Evolutionary conservation across 108 stramenopile species (phyloP), one percentile per base, ranked within the genome.

Genomic region (Nitzschia sp.): DNA sequence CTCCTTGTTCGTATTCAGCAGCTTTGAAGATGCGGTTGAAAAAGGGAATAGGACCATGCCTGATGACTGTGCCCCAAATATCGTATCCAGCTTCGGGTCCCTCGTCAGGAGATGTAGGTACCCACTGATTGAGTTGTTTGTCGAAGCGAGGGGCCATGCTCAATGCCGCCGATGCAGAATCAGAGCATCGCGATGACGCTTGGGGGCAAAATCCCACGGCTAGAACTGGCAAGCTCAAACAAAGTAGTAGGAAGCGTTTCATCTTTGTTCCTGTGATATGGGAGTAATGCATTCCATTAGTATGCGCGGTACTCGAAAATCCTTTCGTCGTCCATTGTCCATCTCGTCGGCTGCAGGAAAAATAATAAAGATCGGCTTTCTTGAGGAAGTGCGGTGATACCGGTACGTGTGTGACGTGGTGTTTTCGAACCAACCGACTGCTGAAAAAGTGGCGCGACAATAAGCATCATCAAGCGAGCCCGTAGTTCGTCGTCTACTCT

Each of bases 31-130:
- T 65, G n/a, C 88, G 81, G 19, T 77, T 62, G 25, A 86, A 58
- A 62, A 85, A 80, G 2, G 88, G 88, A 1, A 77, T 71, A 13
- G 88, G 88, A 45, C 88, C 85, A 17, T 78, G 83, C 17, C 85
- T 65, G 45, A 85, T 58, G 8, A 89, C 71, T 21, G 73, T 80
- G 11, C 83, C 81, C 30, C 80, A 46, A 23, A 83, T 78, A 15
- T 78, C 84, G 34, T 90, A 90, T 52, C 63, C 63, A 6, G 25
- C 63, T 19, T 80, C 81, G 38, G 84, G 55, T 11, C 54, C 46
- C 22, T 65, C 63, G 8, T 65, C 63, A 3, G 46, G 47, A 3
- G 63, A 65, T 26, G 63, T 31, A 2, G 63, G 46, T 3, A 8
- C 13, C 63, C 63, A 65, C 36, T 52, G 26, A 9, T 48, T 23